Evolutionary conservation across 345 rosid species (phyloP).

Genomic region (Salix brachista): DNA sequence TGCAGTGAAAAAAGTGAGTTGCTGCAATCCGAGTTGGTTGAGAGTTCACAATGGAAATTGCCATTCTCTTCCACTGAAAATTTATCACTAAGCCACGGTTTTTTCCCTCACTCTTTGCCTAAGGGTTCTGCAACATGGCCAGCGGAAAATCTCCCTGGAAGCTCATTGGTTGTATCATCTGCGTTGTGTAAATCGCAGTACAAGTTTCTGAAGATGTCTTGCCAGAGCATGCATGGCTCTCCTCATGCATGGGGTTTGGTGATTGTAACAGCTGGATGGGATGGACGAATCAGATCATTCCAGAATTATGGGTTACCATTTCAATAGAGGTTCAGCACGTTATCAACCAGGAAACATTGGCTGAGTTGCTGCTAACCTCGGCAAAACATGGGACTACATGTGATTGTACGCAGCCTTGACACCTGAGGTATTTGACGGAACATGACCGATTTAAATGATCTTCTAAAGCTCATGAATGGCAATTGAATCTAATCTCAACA

Average conservation of each 20-base stretch:
- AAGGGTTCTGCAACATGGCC: conserved; percentile 63
- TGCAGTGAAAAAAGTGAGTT: conserved; percentile 4
- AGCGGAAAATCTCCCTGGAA: conserved; percentile 40
- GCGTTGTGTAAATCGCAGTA: conserved; percentile 32
- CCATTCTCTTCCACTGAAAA: conserved; percentile 28
- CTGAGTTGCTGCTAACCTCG: neutral
- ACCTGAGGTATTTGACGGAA: neutral
- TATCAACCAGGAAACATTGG: neutral
- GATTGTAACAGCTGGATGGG: conserved; percentile 43
- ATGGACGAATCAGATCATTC: conserved; percentile 42
- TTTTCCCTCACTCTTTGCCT: conserved; percentile 21
- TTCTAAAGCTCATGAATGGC: neutral
- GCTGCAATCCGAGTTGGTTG: conserved; percentile 18
- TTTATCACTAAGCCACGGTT: conserved; percentile 12
- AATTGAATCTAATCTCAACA: neutral
- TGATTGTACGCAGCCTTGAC: neutral
- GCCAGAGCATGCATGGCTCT: conserved; percentile 23
- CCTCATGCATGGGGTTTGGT: conserved; percentile 41
- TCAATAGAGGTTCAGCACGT: neutral
- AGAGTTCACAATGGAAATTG: conserved; percentile 21
- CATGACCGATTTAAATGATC: neutral
- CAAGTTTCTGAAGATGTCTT: conserved; percentile 29
- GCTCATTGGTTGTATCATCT: conserved; percentile 18
- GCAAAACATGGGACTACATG: neutral
- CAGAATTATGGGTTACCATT: conserved; percentile 45